Evolutionary conservation across 441 rosid genomes (phyloP).

Genomic region (Gossypium laxum): DNA sequence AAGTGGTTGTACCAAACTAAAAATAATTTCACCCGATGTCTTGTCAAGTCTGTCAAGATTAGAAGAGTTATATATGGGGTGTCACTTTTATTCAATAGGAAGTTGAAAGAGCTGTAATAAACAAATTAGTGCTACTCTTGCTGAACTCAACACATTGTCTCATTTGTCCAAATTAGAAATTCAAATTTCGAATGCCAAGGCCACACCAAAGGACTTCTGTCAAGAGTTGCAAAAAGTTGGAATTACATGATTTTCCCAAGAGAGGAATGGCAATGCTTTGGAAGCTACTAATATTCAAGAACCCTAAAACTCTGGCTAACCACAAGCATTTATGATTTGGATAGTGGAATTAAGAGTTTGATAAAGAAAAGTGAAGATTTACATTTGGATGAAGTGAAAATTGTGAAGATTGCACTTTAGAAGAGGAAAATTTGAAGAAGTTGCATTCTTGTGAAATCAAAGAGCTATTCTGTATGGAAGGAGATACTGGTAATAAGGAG

Average conservation of each 20-base stretch:
- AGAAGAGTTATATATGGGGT: neutral
- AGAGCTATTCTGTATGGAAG: neutral
- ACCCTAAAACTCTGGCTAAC: neutral
- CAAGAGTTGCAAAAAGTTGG: neutral
- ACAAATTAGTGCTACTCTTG: neutral
- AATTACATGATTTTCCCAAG: neutral
- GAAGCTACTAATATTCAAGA: neutral
- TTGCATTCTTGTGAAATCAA: neutral
- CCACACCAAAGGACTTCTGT: neutral
- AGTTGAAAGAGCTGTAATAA: too few relatives aligned
- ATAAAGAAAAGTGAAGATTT: neutral
- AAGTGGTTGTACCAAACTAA: neutral
- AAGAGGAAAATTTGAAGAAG: neutral
- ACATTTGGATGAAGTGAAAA: slow-evolving; percentile 7
- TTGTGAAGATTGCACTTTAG: neutral
- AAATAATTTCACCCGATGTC: neutral
- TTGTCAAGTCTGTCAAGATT: neutral
- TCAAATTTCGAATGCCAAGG: neutral
- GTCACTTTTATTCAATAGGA: neutral
- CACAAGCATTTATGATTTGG: neutral
- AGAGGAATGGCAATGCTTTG: neutral
- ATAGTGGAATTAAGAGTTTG: neutral
- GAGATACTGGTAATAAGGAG: neutral
- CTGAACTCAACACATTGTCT: neutral
- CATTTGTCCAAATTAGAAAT: neutral